Conservation (phyloP, 1,139 yeast genomes). For the Yamadazyma pseudoaaseri region DNA sequence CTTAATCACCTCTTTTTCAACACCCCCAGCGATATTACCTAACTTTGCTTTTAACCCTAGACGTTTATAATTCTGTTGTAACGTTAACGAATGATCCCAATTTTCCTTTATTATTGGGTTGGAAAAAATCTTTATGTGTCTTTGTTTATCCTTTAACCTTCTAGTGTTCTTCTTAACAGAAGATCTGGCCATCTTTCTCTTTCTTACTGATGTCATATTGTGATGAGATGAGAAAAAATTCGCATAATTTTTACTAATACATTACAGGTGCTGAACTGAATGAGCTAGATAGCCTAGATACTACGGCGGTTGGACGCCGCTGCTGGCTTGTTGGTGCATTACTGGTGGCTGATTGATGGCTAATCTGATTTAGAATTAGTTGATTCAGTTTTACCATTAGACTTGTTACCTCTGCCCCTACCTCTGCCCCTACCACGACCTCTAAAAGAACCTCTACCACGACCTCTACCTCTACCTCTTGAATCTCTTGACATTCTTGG, state of each 20-base stretch:
- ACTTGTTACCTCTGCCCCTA: conserved; percentile 13
- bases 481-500: conserved; percentile 28
- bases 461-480: conserved; percentile 16
- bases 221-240: conserved; percentile 10
- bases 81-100: conserved; percentile 84
- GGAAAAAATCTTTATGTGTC: conserved; percentile 59
- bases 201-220: conserved; percentile 76
- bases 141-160: conserved; percentile 65
- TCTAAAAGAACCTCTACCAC: conserved; percentile 17
- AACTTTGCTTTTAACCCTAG: conserved; percentile 73
- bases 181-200: conserved; percentile 79
- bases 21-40: conserved; percentile 68
- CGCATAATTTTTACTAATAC: too few relatives aligned
- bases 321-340: too few relatives aligned
- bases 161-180: conserved; percentile 68
- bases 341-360: too few relatives aligned
- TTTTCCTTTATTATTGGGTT: conserved; percentile 84
- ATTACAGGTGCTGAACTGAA: too few relatives aligned
- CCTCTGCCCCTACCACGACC: conserved; percentile 22
- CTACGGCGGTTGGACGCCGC: too few relatives aligned
- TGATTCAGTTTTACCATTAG: too few relatives aligned
- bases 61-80: conserved; percentile 77
- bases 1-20: conserved; percentile 45
- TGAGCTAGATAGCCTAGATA: too few relatives aligned
- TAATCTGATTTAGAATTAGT: too few relatives aligned